These are phyloP conservation scores for Nemania sp. DNA, from an alignment of 2,329 filamentous ascomycete species.

Conservation along the genomic window DNA sequence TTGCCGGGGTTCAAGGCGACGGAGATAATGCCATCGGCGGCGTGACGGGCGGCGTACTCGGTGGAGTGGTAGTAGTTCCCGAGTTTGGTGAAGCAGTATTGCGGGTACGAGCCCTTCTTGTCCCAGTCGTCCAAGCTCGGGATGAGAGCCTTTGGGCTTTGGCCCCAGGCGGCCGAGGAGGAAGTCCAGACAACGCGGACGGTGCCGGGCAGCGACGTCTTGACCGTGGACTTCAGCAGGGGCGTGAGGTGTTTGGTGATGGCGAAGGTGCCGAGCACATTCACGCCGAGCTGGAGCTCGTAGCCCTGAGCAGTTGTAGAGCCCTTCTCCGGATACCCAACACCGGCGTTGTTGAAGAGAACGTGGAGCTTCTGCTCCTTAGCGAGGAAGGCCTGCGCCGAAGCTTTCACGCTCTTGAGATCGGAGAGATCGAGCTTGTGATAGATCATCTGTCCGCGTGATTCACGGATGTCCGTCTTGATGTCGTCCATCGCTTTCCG, in stretches of 20 bases:
- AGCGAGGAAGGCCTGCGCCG: slow-evolving; percentile 16
- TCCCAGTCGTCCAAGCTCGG: not conserved
- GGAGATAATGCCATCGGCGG: slow-evolving; percentile 16
- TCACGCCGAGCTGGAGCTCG: slow-evolving; percentile 34
- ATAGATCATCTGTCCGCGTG: slow-evolving; percentile 8
- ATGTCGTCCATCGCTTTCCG: slow-evolving; percentile 15
- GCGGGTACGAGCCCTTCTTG: not conserved
- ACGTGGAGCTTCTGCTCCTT: slow-evolving; percentile 21
- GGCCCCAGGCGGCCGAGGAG: not conserved
- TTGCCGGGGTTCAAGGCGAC: slow-evolving; percentile 21
- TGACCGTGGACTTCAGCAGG: slow-evolving; percentile 21
- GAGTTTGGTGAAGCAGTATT: not conserved
- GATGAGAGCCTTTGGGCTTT: not conserved
- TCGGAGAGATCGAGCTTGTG: slow-evolving; percentile 21
- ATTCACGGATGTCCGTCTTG: not conserved
- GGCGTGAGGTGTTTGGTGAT: slow-evolving; percentile 31
- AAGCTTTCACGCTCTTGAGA: slow-evolving; percentile 14
- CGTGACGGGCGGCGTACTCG: slow-evolving; percentile 22
- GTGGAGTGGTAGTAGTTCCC: slow-evolving; percentile 23
- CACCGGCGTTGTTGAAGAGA: slow-evolving; percentile 27
- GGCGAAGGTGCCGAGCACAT: slow-evolving; percentile 30
- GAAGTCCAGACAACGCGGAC: slow-evolving; percentile 33
- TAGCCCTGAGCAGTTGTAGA: slow-evolving; percentile 31
- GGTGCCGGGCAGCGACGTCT: not conserved
- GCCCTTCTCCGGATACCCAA: slow-evolving; percentile 2